Percentiles rank a stretch among this genome's conserved stretches.
Conservation (phyloP, 345 rosid species). For the Hypericum androsaemum region DNA sequence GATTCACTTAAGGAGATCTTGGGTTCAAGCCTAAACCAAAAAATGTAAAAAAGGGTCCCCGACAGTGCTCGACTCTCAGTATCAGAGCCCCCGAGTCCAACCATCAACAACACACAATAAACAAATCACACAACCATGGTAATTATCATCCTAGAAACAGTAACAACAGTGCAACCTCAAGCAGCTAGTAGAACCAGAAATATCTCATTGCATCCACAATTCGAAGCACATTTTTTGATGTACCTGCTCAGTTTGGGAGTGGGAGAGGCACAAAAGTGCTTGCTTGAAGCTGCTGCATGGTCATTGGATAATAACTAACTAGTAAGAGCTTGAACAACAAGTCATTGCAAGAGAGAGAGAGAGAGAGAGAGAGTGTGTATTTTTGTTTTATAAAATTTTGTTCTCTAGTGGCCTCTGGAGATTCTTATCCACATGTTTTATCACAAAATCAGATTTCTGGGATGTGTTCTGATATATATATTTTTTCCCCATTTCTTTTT, state of each 20-base stretch:
- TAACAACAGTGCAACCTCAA: no score
- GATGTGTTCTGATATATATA: neutral
- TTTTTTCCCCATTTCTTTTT: conserved; percentile 4
- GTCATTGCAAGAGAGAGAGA: conserved; percentile 4
- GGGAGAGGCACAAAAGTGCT: neutral
- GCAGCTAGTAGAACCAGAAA: no score
- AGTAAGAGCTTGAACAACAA: neutral
- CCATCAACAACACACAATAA: no score
- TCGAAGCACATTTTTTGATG: neutral
- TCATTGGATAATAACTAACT: no score
- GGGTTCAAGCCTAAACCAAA: no score
- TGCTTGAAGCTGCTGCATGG: neutral
- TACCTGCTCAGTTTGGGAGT: neutral
- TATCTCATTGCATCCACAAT: no score
- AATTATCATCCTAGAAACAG: no score
- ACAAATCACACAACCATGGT: no score
- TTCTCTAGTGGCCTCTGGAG: conserved; percentile 17
- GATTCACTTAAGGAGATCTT: no score
- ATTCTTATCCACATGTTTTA: conserved; percentile 52
- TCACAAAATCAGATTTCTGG: conserved; percentile 24
- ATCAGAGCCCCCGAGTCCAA: no score
- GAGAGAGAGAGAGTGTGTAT: neutral
- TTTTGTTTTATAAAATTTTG: conserved; percentile 16
- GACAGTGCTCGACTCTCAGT: no score
- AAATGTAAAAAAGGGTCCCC: no score